A percentile compares a stretch with the other conserved stretches of the same genome.
phyloP scores from a whole-genome alignment of 2,329 filamentous ascomycete species.

The Claviceps paspali region DNA sequence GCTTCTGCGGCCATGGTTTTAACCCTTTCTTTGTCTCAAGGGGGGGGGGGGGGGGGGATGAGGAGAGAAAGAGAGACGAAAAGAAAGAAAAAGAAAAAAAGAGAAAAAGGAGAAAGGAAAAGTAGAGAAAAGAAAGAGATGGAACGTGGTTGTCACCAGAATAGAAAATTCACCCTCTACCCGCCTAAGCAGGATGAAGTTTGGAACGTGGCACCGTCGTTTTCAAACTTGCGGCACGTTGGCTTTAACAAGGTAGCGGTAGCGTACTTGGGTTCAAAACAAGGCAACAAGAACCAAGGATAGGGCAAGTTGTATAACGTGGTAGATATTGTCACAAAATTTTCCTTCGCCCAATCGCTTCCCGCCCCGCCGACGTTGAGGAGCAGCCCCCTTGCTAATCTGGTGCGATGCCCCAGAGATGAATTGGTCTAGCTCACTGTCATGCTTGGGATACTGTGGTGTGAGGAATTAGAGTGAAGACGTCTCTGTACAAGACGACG shows the following conservation, averaged over 20 bases:
- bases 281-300: slow-evolving; percentile 3
- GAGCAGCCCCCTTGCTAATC: slow-evolving; percentile 1
- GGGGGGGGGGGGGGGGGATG: no score
- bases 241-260: not conserved
- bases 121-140: slow-evolving; percentile 5
- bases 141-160: slow-evolving; percentile 1
- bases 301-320: slow-evolving; percentile 2
- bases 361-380: slow-evolving; percentile 1
- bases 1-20: slow-evolving; percentile 36
- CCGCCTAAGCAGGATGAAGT: slow-evolving; percentile 1
- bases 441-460: slow-evolving; percentile 1
- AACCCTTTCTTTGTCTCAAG: no score
- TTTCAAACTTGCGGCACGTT: slow-evolving; percentile 2
- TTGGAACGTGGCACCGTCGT: slow-evolving; percentile 2
- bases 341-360: not conserved
- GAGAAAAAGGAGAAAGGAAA: no score
- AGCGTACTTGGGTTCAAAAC: slow-evolving; percentile 1
- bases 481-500: not conserved
- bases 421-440: slow-evolving; percentile 1
- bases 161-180: slow-evolving; percentile 1
- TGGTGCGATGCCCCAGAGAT: slow-evolving; percentile 1
- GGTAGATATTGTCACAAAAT: slow-evolving; percentile 4
- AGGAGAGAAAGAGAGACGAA: no score
- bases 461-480: no score
- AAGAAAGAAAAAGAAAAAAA: no score